Evolutionary conservation across 2,329 filamentous ascomycete genomes (phyloP), one percentile per base, ranked within the genome.

Genomic region (Orbilia brochopaga): DNA sequence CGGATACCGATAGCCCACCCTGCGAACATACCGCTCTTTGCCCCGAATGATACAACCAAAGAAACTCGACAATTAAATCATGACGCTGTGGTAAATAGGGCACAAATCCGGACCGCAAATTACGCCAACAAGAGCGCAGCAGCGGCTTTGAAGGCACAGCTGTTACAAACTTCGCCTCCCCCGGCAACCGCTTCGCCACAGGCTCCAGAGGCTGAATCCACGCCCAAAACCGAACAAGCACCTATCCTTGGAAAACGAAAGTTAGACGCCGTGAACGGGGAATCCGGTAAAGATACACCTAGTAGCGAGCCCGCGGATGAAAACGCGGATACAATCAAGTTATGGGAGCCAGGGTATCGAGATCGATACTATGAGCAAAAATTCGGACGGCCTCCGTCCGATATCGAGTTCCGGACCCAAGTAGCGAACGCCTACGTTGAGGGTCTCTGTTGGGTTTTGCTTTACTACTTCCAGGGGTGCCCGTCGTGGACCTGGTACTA

Each of bases 401-500:
- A 99, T 79, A 72, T 83, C 90, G 54, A 90, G 87, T 57, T 97
- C 97, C 80, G 90, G 93, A 89, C 92, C 79, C 86, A 91, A 77
- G 95, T 99, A 64, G 94, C 90, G 37, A 86, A 87, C 60, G 87
- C 90, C n/a, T 99, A 99, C 79, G 92, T 93, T 11, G 92, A 97
- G 82, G 94, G 94, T 37, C 85, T 99, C 8, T 90, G 90, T 21
- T 99, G 95, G 94, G 94, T 99, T 42, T 82, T 99, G 56, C 83
- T 92, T 37, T 99, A 99, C 80, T 99, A 99, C 79, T 96, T 97
- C 80, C 94, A 99, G 80, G 94, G 94, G 24, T 99, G 94, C 77
- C 92, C 94, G 21, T 97, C 92, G 0, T 99, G 95, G 94, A 95
- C 93, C 58, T 99, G 94, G 94, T 99, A 94, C 79, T 99, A 97